Percentiles rank a stretch among this genome's conserved stretches.
These are phyloP conservation scores for Rhododendron molle DNA, from an alignment of 148 eudicot species.

Conservation along the genomic window DNA sequence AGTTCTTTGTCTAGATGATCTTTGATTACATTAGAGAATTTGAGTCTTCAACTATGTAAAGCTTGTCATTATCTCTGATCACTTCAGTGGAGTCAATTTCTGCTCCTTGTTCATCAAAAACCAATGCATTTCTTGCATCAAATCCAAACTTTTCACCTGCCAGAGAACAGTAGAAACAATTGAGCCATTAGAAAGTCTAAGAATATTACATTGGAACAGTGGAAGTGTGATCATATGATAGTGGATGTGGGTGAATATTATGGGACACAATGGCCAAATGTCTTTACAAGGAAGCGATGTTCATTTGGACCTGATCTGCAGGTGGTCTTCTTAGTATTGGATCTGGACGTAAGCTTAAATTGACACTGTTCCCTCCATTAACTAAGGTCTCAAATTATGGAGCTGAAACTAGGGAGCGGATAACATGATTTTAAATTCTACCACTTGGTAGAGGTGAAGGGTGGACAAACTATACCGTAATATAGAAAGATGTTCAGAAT, in stretches of 20 bases:
- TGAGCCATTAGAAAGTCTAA: neutral
- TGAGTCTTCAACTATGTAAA: constrained; percentile 38
- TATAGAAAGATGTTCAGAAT: neutral
- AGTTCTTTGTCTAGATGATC: neutral
- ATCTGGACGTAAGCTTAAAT: neutral
- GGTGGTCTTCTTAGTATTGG: no score
- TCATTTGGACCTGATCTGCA: no score
- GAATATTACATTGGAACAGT: no score
- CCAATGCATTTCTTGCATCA: constrained; percentile 38
- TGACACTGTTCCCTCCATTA: neutral
- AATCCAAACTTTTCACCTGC: constrained; percentile 67
- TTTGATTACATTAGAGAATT: neutral
- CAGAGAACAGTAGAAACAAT: constrained; percentile 1
- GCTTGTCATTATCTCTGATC: constrained; percentile 69
- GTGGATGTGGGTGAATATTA: no score
- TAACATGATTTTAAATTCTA: neutral
- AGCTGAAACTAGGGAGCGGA: neutral
- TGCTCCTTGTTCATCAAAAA: constrained; percentile 61
- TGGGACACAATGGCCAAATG: no score
- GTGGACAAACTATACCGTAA: neutral
- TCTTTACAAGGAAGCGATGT: no score
- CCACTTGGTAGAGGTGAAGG: neutral
- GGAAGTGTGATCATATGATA: no score
- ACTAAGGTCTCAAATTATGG: neutral
- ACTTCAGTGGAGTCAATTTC: constrained; percentile 72